phyloP scores from a whole-genome alignment of 78 protist species.

The Bigelowiella natans region DNA sequence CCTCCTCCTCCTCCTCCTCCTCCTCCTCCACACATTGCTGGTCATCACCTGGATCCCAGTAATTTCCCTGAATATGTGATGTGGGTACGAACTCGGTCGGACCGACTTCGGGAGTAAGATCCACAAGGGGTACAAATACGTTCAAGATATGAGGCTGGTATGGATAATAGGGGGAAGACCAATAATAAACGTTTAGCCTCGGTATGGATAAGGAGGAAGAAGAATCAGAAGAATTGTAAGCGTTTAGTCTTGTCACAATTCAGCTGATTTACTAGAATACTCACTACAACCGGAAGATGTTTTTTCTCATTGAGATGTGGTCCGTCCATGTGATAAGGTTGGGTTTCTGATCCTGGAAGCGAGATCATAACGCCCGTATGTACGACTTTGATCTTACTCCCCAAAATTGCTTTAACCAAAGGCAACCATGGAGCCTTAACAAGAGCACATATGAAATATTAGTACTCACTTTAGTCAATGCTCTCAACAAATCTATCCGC shows the following conservation, averaged over 20 bases:
- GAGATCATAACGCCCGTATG: neutral
- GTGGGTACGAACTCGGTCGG: constrained; percentile 1
- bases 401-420: neutral
- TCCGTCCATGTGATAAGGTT: constrained; percentile 1
- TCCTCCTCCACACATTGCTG: no score
- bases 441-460: no score
- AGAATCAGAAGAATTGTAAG: no score
- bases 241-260: no score
- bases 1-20: no score
- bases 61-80: neutral
- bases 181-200: no score
- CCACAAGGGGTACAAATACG: neutral
- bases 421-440: neutral
- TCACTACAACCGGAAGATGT: neutral
- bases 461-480: no score
- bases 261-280: no score
- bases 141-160: neutral
- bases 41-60: neutral
- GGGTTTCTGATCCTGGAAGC: neutral
- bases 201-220: no score
- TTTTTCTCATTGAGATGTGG: neutral
- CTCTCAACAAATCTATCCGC: no score
- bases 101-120: neutral
- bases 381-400: neutral
- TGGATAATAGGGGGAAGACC: neutral